Percentiles rank a stretch among this genome's conserved stretches.
These are phyloP conservation scores for Bodo saltans DNA, from an alignment of 78 protist genomes.

Conservation along the genomic window DNA sequence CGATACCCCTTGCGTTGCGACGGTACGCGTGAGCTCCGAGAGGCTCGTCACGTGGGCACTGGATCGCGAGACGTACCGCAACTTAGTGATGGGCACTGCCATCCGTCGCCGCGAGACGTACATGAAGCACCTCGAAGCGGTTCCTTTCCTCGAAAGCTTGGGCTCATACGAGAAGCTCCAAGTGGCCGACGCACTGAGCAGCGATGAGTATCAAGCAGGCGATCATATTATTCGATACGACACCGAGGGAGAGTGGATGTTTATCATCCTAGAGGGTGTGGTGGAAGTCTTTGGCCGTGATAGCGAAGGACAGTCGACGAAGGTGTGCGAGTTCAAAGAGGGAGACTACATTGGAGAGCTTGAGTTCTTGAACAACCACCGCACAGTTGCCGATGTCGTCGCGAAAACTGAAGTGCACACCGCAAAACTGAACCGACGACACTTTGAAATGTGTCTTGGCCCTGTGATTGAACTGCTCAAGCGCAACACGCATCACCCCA, in stretches of 20 bases:
- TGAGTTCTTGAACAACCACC: conserved; percentile 21
- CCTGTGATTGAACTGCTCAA: conserved; percentile 11
- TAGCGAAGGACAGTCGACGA: neutral
- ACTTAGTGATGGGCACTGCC: neutral
- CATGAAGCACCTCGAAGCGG: neutral
- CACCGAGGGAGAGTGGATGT: conserved; percentile 20
- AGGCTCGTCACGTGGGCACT: conserved; percentile 2
- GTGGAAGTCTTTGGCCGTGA: conserved; percentile 13
- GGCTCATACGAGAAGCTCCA: conserved; percentile 5
- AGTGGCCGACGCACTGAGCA: conserved; percentile 11
- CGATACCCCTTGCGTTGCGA: conserved; percentile 19
- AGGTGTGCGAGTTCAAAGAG: conserved; percentile 23
- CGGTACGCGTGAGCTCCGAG: neutral
- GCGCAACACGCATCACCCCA: conserved; percentile 2
- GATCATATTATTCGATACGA: neutral
- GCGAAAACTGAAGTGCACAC: conserved; percentile 1
- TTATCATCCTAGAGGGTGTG: neutral
- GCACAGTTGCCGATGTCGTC: conserved; percentile 6
- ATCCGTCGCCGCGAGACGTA: conserved; percentile 1
- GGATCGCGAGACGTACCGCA: conserved; percentile 6
- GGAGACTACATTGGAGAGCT: conserved; percentile 23
- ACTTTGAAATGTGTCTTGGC: conserved; percentile 28
- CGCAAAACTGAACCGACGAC: neutral
- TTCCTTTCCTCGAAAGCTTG: neutral
- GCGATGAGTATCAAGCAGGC: neutral